Conservation (phyloP, 73 alveolate species). For the Tetrahymena borealis region DNA sequence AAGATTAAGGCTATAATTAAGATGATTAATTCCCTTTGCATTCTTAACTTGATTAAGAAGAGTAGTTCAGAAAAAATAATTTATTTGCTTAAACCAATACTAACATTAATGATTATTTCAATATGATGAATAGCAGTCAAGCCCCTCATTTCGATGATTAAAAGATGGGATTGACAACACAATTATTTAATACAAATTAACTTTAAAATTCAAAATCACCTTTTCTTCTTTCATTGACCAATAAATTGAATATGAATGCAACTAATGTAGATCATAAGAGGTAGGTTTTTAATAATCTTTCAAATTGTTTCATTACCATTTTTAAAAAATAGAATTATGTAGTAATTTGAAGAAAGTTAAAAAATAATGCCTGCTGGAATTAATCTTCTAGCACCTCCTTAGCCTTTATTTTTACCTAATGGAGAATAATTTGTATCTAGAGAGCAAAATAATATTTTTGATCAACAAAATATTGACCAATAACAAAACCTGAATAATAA, state of each 20-base stretch:
- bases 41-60: background rate
- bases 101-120: background rate
- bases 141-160: background rate
- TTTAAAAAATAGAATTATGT: background rate
- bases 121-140: background rate
- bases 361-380: slow-evolving; percentile 1
- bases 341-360: background rate
- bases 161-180: background rate
- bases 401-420: background rate
- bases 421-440: background rate
- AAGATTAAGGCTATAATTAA: background rate
- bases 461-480: background rate
- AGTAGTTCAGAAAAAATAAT: background rate
- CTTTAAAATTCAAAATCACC: background rate
- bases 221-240: background rate
- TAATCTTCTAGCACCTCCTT: background rate
- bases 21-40: background rate
- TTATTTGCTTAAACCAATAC: background rate
- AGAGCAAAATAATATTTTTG: background rate
- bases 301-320: too few relatives aligned
- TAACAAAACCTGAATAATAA: background rate
- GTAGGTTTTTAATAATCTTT: background rate
- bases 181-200: background rate
- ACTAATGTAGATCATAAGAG: background rate
- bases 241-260: background rate